Evolutionary conservation across 2,329 filamentous ascomycete species (phyloP).

Genomic region (Pseudocercospora vitis): DNA sequence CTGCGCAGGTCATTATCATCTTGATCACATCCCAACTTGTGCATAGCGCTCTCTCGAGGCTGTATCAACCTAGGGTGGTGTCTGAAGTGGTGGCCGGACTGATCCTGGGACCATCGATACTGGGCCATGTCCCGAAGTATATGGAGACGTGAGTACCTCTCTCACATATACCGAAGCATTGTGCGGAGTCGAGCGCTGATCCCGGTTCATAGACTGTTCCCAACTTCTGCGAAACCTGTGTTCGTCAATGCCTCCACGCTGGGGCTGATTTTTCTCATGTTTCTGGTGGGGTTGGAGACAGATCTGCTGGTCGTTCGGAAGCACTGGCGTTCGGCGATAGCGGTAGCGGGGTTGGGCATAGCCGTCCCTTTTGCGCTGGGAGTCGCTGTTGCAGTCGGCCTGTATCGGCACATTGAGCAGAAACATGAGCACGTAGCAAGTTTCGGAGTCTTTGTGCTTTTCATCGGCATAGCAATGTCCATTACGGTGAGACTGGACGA

Average conservation of each 20-base stretch:
- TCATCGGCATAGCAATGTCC: conserved; percentile 72
- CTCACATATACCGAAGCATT: background rate
- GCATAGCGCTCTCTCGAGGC: background rate
- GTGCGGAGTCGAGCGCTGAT: background rate
- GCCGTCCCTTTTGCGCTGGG: conserved; percentile 3
- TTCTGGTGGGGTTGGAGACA: conserved; percentile 80
- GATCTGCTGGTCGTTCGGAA: background rate
- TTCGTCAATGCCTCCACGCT: conserved; percentile 75
- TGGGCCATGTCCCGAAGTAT: conserved; percentile 9
- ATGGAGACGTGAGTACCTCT: background rate
- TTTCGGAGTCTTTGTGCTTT: conserved; percentile 52
- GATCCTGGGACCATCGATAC: conserved; percentile 6
- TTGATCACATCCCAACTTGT: background rate
- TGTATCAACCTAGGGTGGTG: conserved; percentile 9
- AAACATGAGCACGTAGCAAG: conserved; percentile 39
- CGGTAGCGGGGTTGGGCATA: background rate
- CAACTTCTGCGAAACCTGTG: conserved; percentile 67
- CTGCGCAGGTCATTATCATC: conserved; percentile 3
- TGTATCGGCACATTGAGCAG: conserved; percentile 60
- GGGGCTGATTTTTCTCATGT: conserved; percentile 77
- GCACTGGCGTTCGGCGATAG: background rate
- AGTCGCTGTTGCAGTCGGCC: conserved; percentile 61
- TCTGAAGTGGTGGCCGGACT: conserved; percentile 12
- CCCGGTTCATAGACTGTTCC: conserved; percentile 52
- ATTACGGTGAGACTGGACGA: conserved; percentile 33